A percentile compares a stretch with the other conserved stretches of the same genome.
Evolutionary conservation across 768 basidiomycete species (phyloP).

Genomic region (Hypholoma fasciculare): DNA sequence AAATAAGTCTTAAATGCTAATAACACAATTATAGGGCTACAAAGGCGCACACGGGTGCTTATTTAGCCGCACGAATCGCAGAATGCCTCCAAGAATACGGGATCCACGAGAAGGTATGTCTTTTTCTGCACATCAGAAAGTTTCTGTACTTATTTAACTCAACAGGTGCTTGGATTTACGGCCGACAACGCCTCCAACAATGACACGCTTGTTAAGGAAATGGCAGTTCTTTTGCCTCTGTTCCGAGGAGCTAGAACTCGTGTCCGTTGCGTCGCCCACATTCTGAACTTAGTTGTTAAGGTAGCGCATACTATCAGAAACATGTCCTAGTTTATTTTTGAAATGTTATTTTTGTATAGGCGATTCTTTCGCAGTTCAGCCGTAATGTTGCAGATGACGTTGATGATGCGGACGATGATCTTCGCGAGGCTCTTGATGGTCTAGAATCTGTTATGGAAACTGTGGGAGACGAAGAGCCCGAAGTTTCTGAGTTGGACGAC

Average conservation of each 20-base stretch:
- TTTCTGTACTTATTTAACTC: neutral
- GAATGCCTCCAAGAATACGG: slow-evolving; percentile 24
- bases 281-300: slow-evolving; percentile 30
- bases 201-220: slow-evolving; percentile 17
- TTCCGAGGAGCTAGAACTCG: slow-evolving; percentile 16
- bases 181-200: slow-evolving; percentile 28
- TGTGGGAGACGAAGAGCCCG: too few relatives aligned
- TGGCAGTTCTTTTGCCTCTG: slow-evolving; percentile 12
- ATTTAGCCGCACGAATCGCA: slow-evolving; percentile 23
- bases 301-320: slow-evolving; percentile 8
- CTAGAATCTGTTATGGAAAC: too few relatives aligned
- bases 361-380: too few relatives aligned
- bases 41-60: slow-evolving; percentile 27
- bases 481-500: too few relatives aligned
- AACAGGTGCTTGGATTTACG: slow-evolving; percentile 18
- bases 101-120: slow-evolving; percentile 26
- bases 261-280: slow-evolving; percentile 27
- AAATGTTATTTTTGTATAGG: neutral
- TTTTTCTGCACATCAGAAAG: neutral
- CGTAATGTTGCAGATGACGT: too few relatives aligned
- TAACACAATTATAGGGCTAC: slow-evolving; percentile 9
- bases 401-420: too few relatives aligned
- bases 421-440: too few relatives aligned
- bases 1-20: neutral
- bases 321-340: neutral